Evolutionary conservation across 1,139 yeast species (phyloP), one percentile per base, ranked within the genome.

Genomic region (Candida mesenterica): DNA sequence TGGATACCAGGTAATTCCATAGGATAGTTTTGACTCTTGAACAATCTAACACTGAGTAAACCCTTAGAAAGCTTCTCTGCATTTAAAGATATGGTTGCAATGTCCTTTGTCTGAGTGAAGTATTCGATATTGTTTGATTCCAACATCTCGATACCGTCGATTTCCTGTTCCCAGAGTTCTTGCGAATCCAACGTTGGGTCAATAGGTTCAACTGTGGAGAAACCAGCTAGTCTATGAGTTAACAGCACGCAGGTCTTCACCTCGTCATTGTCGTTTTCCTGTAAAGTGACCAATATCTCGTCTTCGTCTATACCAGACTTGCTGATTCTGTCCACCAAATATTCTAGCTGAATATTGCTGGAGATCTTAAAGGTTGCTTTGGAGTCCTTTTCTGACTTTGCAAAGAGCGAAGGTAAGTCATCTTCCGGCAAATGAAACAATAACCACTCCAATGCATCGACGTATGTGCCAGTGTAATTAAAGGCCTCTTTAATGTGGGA

Each of bases 381-480:
- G 1, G 76, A 62, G 42, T 74, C 77, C 28, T 67, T 59, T 19
- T 69, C 70, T 12, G 69, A 54, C 43, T 74, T 70, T 22, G 72
- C 55, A 53, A 74, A 74, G 33, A 73, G 56, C 14, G 58, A 52
- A 0, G 98, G 98, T 30, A 92, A 62, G 52, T 92, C 98, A 53
- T 89, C 97, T 50, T 90, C 97, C 0, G 97, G 97, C 3, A 90
- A 74, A 51, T 90, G 94, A 48, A 90, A 82, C 10, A 90, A 61
- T 15, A 90, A 70, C 87, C 96, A 92, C 35, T 92, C 94, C 24
- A 87, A 61, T 2, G 85, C 75, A 36, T 72, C 77, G 0, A 63
- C 61, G 28, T 82, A 80, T 0, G 72, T 53, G 2, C 59, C 46
- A 3, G 88, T 75, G 49, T 84, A 84, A 24, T 67, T 61, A 36